phyloP scores from a whole-genome alignment of 805 yeast species.

The Metschnikowia sp. region DNA sequence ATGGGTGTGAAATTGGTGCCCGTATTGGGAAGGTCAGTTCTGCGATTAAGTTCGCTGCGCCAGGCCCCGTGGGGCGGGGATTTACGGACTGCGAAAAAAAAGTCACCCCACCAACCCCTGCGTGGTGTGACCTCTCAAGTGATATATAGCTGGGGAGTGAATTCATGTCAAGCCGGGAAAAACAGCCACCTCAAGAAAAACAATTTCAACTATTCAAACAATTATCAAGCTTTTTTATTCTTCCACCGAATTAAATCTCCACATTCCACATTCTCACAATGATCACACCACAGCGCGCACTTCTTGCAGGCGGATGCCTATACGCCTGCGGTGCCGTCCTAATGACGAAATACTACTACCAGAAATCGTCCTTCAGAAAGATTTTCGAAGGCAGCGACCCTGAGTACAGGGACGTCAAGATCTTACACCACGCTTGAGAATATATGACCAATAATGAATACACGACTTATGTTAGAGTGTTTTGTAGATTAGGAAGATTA shows the following conservation, averaged over 20 bases:
- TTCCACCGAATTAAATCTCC: background rate
- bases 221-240: too few relatives aligned
- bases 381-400: conserved; percentile 30
- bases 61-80: background rate
- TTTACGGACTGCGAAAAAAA: background rate
- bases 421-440: conserved; percentile 21
- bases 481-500: too few relatives aligned
- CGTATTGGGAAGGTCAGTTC: too few relatives aligned
- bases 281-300: conserved; percentile 22
- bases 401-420: conserved; percentile 24
- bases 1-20: too few relatives aligned
- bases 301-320: conserved; percentile 29
- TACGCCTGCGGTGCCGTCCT: conserved; percentile 32
- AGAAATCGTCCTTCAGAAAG: conserved; percentile 26
- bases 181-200: too few relatives aligned
- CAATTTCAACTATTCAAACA: too few relatives aligned
- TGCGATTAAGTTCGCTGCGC: too few relatives aligned
- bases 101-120: conserved; percentile 2
- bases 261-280: conserved; percentile 2
- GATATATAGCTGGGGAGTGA: too few relatives aligned
- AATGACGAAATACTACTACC: conserved; percentile 33
- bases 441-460: background rate
- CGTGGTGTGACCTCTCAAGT: conserved; percentile 3
- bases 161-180: background rate
- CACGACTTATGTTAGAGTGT: background rate